These are phyloP conservation scores for Chaetomiaceae sp. DNA, from an alignment of 2,329 filamentous ascomycete species.

Conservation along the genomic window DNA sequence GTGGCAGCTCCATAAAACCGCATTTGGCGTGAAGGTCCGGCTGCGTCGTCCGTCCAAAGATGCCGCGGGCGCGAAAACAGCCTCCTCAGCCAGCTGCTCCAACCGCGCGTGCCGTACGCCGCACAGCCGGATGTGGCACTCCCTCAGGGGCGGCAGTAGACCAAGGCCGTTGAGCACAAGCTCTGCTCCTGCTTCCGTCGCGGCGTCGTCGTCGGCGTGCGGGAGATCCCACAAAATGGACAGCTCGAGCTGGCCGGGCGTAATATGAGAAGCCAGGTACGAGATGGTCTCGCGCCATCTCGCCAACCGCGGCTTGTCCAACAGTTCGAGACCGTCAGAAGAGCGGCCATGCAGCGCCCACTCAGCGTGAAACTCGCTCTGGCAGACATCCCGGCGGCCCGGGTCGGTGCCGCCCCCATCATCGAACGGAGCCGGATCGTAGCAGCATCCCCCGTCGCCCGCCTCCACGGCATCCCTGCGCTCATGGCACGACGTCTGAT, in stretches of 20 bases:
- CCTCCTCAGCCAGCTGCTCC: neutral
- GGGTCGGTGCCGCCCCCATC: too few species aligned
- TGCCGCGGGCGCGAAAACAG: neutral
- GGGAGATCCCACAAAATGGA: constrained; percentile 4
- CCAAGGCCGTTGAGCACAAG: neutral
- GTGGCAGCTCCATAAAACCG: constrained; percentile 16
- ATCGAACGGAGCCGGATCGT: too few species aligned
- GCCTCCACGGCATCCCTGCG: too few species aligned
- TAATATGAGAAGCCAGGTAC: neutral
- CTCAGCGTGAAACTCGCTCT: neutral
- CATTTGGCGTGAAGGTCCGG: too few species aligned
- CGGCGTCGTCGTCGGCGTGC: neutral
- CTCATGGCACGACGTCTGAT: constrained; percentile 5
- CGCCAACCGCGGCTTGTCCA: neutral
- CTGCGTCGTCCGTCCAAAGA: neutral
- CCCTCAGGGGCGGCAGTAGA: constrained; percentile 3
- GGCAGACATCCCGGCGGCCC: neutral
- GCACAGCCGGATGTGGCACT: constrained; percentile 8
- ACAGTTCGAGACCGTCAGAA: too few species aligned
- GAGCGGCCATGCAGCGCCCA: too few species aligned
- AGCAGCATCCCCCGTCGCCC: too few species aligned
- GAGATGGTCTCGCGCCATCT: neutral
- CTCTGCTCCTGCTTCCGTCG: too few species aligned
- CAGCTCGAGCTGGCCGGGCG: constrained; percentile 4
- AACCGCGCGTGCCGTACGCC: neutral